Evolutionary conservation across 768 basidiomycete species (phyloP).

Genomic region (Suillus tomentosus): DNA sequence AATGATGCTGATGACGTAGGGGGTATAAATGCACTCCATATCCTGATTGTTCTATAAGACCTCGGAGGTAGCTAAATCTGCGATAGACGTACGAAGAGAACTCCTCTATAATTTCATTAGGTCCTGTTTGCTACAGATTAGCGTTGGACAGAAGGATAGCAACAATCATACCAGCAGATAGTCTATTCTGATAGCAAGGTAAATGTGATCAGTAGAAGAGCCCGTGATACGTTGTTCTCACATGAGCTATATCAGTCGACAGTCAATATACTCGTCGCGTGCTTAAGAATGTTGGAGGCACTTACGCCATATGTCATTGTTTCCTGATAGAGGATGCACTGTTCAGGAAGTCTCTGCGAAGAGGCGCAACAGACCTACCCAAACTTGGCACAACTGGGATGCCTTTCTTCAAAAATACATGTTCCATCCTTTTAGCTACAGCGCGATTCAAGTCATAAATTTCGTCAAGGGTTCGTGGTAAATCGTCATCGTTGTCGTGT

Average conservation of each 20-base stretch:
- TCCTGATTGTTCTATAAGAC: constrained; percentile 41
- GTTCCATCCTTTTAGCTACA: constrained; percentile 70
- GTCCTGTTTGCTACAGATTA: constrained; percentile 41
- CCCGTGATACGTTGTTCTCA: constrained; percentile 33
- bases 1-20: constrained; percentile 80
- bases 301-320: constrained; percentile 91
- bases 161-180: constrained; percentile 52
- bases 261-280: constrained; percentile 18
- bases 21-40: constrained; percentile 83
- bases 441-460: constrained; percentile 74
- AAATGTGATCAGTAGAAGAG: constrained; percentile 10
- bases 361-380: constrained; percentile 42
- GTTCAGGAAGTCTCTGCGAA: constrained; percentile 5
- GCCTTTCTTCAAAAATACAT: constrained; percentile 64
- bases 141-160: constrained; percentile 2
- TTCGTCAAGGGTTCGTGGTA: constrained; percentile 77
- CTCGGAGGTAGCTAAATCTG: background rate
- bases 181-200: constrained; percentile 52
- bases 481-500: constrained; percentile 79
- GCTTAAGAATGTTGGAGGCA: constrained; percentile 16
- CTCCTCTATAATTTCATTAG: constrained; percentile 66
- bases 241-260: constrained; percentile 50
- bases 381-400: constrained; percentile 82
- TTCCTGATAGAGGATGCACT: constrained; percentile 48
- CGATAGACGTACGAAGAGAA: constrained; percentile 59